Evolutionary conservation across 1,284 basidiomycete genomes (phyloP), one percentile per base, ranked within the genome.

Genomic region (Tilletia setariae): DNA sequence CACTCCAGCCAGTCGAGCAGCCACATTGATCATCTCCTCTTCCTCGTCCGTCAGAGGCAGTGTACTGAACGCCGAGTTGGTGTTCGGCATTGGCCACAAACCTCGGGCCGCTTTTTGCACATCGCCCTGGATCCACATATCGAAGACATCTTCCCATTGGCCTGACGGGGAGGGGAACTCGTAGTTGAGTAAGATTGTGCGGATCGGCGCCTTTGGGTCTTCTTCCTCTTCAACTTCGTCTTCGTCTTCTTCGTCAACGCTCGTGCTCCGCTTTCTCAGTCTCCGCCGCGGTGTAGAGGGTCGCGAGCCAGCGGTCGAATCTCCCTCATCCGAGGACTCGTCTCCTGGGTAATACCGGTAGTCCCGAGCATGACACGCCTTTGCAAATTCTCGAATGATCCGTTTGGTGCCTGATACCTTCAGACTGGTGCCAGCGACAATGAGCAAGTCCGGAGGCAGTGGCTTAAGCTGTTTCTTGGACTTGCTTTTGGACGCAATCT

Each of bases 361-460:
- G 53, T 81, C 76, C 11, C 76, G 77, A 3, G 85, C 84, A 79
- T 92, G 93, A 9, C 95, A 90, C 15, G 86, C 87, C 75, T 88
- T 90, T 11, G 94, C 92, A 75, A 98, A 96, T 70, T 94, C 92
- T 82, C 94, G 94, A 53, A 97, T 93, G 46, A 97, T 88, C 75
- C 90, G 90, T 84, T 93, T 94, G 65, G 96, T 86, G 6, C 94
- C 94, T 8, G 97, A 92, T 81, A 97, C 91, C 73, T 96, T 95
- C 74, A 98, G 87, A 32, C 92, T 94, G 16, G 94, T 98, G 49
- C 94, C 94, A 89, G 96, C 95, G 74, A 98, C 90, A 76, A 98
- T 90, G 51, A 98, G 86, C 84, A 96, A 86, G 79, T 97, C 94
- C 1, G 94, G 94, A 76, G 89, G 74, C 21, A 82, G 68, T 8